Percentiles rank a stretch among this genome's conserved stretches.
Conservation (phyloP, 2,329 filamentous ascomycete genomes). For the Neonectria coccinea region DNA sequence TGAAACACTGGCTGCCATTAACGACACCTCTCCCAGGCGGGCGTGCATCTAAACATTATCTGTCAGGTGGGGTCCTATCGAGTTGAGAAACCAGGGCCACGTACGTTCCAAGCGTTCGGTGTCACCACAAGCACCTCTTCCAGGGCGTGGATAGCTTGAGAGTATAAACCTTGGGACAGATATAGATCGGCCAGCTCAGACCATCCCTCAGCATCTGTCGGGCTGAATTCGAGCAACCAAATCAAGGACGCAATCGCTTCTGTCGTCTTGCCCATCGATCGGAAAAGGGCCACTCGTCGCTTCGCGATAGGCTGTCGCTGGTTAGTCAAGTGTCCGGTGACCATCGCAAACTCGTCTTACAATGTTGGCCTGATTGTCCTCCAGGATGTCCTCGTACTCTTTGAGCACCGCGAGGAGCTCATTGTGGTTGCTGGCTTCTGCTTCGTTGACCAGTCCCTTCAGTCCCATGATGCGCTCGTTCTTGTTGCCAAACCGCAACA, state of each 20-base stretch:
- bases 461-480: slow-evolving; percentile 91
- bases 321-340: slow-evolving; percentile 37
- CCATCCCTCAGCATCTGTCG: slow-evolving; percentile 94
- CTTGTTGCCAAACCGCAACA: slow-evolving; percentile 80
- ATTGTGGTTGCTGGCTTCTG: slow-evolving; percentile 74
- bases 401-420: slow-evolving; percentile 77
- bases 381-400: slow-evolving; percentile 81
- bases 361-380: slow-evolving; percentile 81
- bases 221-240: slow-evolving; percentile 82
- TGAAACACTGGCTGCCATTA: slow-evolving; percentile 71
- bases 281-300: slow-evolving; percentile 82
- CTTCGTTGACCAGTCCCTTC: slow-evolving; percentile 85
- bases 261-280: slow-evolving; percentile 73
- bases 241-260: slow-evolving; percentile 83
- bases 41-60: slow-evolving; percentile 79
- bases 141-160: slow-evolving; percentile 86
- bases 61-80: slow-evolving; percentile 36
- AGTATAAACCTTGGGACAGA: slow-evolving; percentile 79
- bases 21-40: slow-evolving; percentile 83
- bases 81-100: slow-evolving; percentile 47
- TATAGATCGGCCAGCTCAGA: slow-evolving; percentile 91
- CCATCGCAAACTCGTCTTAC: slow-evolving; percentile 59
- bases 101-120: slow-evolving; percentile 95
- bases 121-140: slow-evolving; percentile 90
- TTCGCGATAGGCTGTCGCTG: slow-evolving; percentile 81